Base-by-base conservation (phyloP, 768 basidiomycete species). In the Pleurotus tuber-regium region DNA sequence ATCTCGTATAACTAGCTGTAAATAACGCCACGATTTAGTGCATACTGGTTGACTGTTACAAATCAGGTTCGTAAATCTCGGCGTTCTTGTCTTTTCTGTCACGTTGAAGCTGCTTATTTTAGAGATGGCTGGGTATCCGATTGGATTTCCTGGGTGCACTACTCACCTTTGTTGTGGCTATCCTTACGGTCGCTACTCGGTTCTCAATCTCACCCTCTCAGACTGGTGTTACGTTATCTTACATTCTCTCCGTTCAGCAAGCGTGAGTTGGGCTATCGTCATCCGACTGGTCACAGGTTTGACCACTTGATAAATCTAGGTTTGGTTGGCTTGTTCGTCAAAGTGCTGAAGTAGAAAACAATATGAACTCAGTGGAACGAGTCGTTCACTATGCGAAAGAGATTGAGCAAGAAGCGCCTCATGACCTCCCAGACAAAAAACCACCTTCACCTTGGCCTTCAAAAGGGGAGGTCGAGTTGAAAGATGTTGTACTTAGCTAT, bases 321-420 rank as follows among this genome's bases (percentile, higher is more conserved):
- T 88, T 91, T 57, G 82, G 82, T 18, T 90, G 82, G 83, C 77
- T 89, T 66, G 80, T 88, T 35, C 82, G 87, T 7, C 88, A 90
- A 66, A 77, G 75, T 31, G 84, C 88, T 2, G 92, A 95, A 63
- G 86, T 94, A 9, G 92, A 96, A 66, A 96, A 97, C 66, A 80
- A 94, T 66, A 93, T 95, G 89, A 92, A 92, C 63, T 82, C 84
- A n/a, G 87, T 90, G 6, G 89, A 91, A 63, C 86, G 94, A 21
- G 75, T 98, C 14, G 70, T 92, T 2, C 80, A 92, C 63, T 97
- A 97, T 60, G 84, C 86, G 35, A 78, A 79, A 16, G 78, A 83
- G 24, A 73, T 97, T 14, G 91, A 93, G 63, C 87, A 93, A 64
- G 92, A 95, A 66, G 80, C 87, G 1, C 77, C 87, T 1, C 82